Conservation (phyloP, 345 rosid genomes). For the Zanthoxylum bungeanum region DNA sequence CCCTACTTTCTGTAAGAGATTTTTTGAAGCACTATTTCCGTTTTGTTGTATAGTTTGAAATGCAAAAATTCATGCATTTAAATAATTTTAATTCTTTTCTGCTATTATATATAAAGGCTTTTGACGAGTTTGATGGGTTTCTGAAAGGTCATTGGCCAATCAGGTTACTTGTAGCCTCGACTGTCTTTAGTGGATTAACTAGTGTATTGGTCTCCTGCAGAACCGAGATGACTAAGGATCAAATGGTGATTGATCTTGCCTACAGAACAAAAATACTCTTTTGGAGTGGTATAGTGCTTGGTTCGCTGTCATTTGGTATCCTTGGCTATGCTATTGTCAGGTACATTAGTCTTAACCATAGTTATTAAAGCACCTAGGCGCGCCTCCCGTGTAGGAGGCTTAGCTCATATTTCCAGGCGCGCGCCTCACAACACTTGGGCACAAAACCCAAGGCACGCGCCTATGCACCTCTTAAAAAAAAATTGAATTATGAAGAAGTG, state of each 20-base stretch:
- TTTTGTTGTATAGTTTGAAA: background rate
- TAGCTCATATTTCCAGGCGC: too few relatives aligned
- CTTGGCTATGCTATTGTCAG: slow-evolving; percentile 76
- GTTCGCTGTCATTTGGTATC: slow-evolving; percentile 63
- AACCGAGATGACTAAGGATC: slow-evolving; percentile 73
- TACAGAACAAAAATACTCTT: slow-evolving; percentile 52
- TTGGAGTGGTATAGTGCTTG: slow-evolving; percentile 61
- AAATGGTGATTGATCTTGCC: slow-evolving; percentile 67
- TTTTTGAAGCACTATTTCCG: background rate
- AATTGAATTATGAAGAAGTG: too few relatives aligned
- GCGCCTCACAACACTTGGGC: too few relatives aligned
- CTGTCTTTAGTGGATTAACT: background rate
- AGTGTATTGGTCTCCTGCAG: slow-evolving; percentile 39
- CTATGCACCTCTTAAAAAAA: too few relatives aligned
- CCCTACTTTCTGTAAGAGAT: slow-evolving; percentile 85
- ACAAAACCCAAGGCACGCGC: too few relatives aligned
- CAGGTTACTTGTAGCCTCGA: background rate
- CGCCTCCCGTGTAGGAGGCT: too few relatives aligned
- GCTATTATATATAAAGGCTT: too few relatives aligned
- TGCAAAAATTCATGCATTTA: background rate
- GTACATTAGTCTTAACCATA: slow-evolving; percentile 38
- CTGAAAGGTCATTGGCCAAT: background rate
- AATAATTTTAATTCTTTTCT: background rate
- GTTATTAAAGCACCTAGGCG: too few relatives aligned
- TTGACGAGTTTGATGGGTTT: background rate